These are phyloP conservation scores for Plenodomus biglobosus DNA, from an alignment of 2,329 filamentous ascomycete species.

Conservation along the genomic window DNA sequence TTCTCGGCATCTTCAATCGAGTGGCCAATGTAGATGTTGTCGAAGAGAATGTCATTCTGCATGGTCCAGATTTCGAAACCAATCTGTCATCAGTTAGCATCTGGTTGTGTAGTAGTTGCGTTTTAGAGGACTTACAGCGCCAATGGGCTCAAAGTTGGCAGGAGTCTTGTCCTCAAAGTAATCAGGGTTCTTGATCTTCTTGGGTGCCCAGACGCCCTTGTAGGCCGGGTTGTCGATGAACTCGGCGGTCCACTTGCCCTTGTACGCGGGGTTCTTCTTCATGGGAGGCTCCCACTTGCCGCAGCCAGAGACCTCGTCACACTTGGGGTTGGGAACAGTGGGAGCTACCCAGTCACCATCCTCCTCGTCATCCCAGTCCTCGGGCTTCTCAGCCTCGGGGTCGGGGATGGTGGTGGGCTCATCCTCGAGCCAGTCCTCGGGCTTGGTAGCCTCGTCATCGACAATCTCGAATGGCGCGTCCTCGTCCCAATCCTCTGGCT, in stretches of 20 bases:
- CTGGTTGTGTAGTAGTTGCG: background rate
- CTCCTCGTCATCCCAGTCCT: conserved; percentile 99
- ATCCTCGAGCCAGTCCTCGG: conserved; percentile 93
- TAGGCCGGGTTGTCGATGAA: conserved; percentile 96
- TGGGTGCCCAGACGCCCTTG: conserved; percentile 92
- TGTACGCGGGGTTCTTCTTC: conserved; percentile 95
- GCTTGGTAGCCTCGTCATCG: conserved; percentile 86
- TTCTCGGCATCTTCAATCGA: conserved; percentile 89
- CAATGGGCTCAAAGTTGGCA: conserved; percentile 96
- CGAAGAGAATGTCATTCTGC: conserved; percentile 97
- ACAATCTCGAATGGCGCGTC: conserved; percentile 95
- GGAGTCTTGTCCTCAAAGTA: conserved; percentile 98
- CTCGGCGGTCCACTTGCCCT: conserved; percentile 96
- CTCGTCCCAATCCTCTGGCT: conserved; percentile 99
- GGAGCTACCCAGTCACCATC: conserved; percentile 96
- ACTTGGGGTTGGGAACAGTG: conserved; percentile 93
- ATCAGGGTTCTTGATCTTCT: conserved; percentile 94
- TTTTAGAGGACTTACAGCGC: conserved; percentile 75
- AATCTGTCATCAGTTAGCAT: conserved; percentile 59
- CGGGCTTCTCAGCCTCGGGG: conserved; percentile 94
- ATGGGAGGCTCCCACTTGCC: conserved; percentile 88
- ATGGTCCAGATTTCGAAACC: conserved; percentile 99
- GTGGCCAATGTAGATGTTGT: conserved; percentile 99
- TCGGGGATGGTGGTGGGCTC: conserved; percentile 83
- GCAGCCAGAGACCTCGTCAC: conserved; percentile 87